Conservation (phyloP, 140 eudicot genomes). For the Flaveria floridana region DNA sequence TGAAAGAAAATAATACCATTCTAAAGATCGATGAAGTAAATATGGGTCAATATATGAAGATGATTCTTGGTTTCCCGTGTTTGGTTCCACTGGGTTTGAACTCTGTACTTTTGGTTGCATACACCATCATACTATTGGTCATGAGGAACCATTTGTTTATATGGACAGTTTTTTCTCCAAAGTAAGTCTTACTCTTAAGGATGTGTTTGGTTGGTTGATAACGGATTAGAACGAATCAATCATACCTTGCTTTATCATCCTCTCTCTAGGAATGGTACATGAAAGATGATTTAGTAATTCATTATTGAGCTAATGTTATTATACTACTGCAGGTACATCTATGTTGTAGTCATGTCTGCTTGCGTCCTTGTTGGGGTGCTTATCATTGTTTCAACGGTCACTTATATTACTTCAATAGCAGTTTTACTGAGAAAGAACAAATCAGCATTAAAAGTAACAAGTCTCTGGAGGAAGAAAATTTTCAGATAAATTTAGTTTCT, state of each 20-base stretch:
- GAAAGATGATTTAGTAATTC: not conserved
- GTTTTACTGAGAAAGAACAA: constrained; percentile 31
- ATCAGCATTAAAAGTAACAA: not conserved
- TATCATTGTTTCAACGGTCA: constrained; percentile 51
- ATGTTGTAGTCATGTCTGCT: constrained; percentile 71
- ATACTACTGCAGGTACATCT: constrained; percentile 58
- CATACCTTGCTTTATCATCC: too few relatives aligned
- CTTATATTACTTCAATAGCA: constrained; percentile 39
- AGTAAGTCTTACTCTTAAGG: constrained; percentile 52
- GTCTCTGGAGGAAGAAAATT: not conserved
- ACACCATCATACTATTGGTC: constrained; percentile 70
- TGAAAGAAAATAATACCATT: constrained; percentile 36
- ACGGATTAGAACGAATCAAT: too few relatives aligned
- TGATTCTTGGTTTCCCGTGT: constrained; percentile 63
- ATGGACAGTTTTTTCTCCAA: constrained; percentile 98
- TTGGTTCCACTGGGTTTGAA: constrained; percentile 77
- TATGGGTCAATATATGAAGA: constrained; percentile 57
- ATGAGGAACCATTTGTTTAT: constrained; percentile 91
- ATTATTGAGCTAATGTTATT: constrained; percentile 1
- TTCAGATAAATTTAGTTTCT: not conserved
- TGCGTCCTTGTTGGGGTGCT: constrained; percentile 67
- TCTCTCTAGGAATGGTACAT: too few relatives aligned
- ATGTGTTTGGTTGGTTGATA: not conserved
- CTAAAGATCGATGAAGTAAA: constrained; percentile 32
- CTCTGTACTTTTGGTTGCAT: constrained; percentile 71